Evolutionary conservation across 495 filamentous ascomycete species (phyloP).

Genomic region (Corynascus novoguineensis): DNA sequence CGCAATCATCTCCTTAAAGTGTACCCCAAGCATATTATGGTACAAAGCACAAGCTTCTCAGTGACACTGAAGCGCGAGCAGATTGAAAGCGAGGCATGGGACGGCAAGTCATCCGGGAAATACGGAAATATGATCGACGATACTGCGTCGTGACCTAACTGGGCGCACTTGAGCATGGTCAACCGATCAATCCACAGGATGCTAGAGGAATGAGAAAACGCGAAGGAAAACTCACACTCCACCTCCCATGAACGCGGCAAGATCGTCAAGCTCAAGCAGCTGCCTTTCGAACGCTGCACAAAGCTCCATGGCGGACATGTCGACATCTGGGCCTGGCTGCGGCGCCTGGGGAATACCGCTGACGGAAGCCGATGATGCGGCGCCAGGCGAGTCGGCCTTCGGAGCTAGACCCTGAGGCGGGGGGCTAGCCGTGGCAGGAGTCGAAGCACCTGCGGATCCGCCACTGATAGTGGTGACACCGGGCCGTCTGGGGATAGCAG

Average conservation of each 20-base stretch:
- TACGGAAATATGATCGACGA: not conserved
- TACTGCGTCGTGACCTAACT: conserved; percentile 13
- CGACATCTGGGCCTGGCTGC: conserved; percentile 26
- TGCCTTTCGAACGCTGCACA: conserved; percentile 47
- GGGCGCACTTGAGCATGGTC: conserved; percentile 17
- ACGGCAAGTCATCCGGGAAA: not conserved
- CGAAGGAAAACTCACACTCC: conserved; percentile 37
- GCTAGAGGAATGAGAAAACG: not conserved
- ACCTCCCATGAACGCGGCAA: conserved; percentile 50
- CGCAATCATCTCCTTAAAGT: no score
- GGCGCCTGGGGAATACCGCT: conserved; percentile 11
- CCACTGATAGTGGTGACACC: conserved; percentile 49
- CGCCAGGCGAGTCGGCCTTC: conserved; percentile 40
- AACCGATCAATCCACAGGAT: not conserved
- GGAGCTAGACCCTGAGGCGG: conserved; percentile 27
- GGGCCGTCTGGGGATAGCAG: conserved; percentile 38
- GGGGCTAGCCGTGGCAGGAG: conserved; percentile 40
- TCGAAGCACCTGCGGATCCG: conserved; percentile 39
- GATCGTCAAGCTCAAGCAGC: conserved; percentile 45
- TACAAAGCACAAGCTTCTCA: not conserved
- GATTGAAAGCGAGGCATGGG: not conserved
- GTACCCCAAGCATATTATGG: not conserved
- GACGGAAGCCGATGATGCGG: conserved; percentile 27
- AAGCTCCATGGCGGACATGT: conserved; percentile 47
- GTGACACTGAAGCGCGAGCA: not conserved